These are phyloP conservation scores for Berberis vulgaris DNA, from an alignment of 164 flowering plant genomes.

Conservation along the genomic window DNA sequence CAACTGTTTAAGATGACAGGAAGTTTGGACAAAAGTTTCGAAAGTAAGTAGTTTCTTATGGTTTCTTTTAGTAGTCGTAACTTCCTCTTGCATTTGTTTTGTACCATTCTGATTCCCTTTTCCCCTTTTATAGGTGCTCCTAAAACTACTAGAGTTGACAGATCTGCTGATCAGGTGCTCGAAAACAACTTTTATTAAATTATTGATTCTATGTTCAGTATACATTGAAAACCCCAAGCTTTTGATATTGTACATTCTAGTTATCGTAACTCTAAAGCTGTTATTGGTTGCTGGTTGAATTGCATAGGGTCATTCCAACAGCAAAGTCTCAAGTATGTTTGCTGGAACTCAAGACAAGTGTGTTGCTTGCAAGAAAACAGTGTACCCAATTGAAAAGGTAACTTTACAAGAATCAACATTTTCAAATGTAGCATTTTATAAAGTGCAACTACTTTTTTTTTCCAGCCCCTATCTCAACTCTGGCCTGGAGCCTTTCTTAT, in stretches of 20 bases:
- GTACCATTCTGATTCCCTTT: not conserved
- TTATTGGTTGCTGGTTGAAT: not conserved
- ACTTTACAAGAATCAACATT: not conserved
- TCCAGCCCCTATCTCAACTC: too few relatives aligned
- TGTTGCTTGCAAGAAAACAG: conserved; percentile 87
- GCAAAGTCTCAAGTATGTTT: conserved; percentile 66
- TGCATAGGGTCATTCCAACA: conserved; percentile 32
- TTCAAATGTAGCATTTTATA: not conserved
- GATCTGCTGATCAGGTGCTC: conserved; percentile 54
- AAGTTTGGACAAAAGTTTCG: conserved; percentile 85
- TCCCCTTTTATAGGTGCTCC: conserved; percentile 40
- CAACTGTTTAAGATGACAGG: conserved; percentile 91
- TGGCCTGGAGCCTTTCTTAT: not conserved
- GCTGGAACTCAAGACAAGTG: conserved; percentile 93
- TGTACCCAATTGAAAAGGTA: conserved; percentile 91
- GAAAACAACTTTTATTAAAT: not conserved
- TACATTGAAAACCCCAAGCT: too few relatives aligned
- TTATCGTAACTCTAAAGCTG: not conserved
- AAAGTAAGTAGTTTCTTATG: conserved; percentile 34
- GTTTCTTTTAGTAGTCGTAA: not conserved
- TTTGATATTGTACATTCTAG: too few relatives aligned
- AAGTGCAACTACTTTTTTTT: not conserved
- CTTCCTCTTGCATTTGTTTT: not conserved
- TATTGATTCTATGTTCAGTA: too few relatives aligned
- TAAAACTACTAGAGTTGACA: conserved; percentile 39